phyloP scores from a whole-genome alignment of 2,329 filamentous ascomycete genomes.

The Aspergillus nomiae region DNA sequence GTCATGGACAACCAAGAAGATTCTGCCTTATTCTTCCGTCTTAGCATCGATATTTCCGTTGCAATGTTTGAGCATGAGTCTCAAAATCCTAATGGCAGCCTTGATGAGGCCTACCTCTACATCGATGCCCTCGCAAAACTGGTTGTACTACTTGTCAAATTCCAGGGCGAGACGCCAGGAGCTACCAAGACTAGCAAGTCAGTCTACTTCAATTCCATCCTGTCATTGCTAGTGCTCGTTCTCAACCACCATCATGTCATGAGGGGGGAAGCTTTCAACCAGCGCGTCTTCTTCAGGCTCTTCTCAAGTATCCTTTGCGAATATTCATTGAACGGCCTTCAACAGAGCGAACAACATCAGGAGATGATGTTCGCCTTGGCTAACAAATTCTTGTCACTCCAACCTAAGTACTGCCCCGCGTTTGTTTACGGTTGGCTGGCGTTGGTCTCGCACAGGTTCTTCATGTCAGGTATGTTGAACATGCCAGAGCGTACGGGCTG shows the following conservation, averaged over 20 bases:
- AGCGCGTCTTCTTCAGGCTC: conserved; percentile 87
- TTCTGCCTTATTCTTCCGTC: conserved; percentile 75
- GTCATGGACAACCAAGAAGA: conserved; percentile 75
- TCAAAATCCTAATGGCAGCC: conserved; percentile 61
- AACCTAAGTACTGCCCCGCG: conserved; percentile 74
- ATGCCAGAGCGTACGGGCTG: conserved; percentile 72
- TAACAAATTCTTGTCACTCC: conserved; percentile 69
- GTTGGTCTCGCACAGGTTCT: conserved; percentile 79
- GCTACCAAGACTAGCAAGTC: conserved; percentile 65
- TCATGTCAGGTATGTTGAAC: conserved; percentile 76
- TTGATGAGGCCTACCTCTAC: conserved; percentile 63
- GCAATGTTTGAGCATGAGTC: conserved; percentile 74
- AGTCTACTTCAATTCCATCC: conserved; percentile 73
- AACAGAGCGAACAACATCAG: conserved; percentile 63
- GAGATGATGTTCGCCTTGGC: conserved; percentile 74
- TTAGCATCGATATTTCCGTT: conserved; percentile 78
- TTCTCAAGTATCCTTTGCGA: conserved; percentile 83
- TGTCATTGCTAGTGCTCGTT: conserved; percentile 77
- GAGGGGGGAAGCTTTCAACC: conserved; percentile 78
- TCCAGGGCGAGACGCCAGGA: conserved; percentile 64
- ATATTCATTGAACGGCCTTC: conserved; percentile 61
- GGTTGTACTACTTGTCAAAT: conserved; percentile 72
- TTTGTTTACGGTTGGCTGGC: conserved; percentile 86
- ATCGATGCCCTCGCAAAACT: conserved; percentile 83
- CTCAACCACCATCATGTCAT: conserved; percentile 83